phyloP scores from a whole-genome alignment of 2,329 filamentous ascomycete genomes.

The Chaetomiaceae sp. region DNA sequence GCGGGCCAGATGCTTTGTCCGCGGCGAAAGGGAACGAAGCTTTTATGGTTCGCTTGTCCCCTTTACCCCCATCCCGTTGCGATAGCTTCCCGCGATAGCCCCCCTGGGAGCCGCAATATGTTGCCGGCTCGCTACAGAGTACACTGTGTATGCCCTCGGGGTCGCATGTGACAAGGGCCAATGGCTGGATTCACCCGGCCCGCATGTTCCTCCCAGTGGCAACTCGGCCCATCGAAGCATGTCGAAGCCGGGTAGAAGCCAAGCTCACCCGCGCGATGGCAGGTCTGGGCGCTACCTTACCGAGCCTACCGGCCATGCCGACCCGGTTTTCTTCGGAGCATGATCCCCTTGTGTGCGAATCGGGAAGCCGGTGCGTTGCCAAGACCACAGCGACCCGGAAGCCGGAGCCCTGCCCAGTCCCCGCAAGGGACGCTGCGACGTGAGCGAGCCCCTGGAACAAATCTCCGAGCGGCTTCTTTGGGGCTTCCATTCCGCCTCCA shows the following conservation, averaged over 20 bases:
- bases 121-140: no score
- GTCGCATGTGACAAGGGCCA: no score
- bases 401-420: constrained; percentile 1
- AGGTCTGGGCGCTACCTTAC: neutral
- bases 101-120: no score
- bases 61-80: no score
- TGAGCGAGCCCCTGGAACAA: constrained; percentile 9
- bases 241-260: neutral
- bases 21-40: no score
- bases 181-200: neutral
- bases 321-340: constrained; percentile 21
- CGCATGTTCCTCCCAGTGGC: neutral
- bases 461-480: no score
- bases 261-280: neutral
- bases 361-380: constrained; percentile 16
- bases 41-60: no score
- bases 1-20: no score
- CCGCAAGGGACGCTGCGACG: neutral
- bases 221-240: neutral
- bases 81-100: no score
- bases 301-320: neutral
- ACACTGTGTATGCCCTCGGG: no score
- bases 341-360: constrained; percentile 15
- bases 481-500: neutral
- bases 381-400: constrained; percentile 11